Evolutionary conservation across 352 stramenopile genomes (phyloP).

Genomic region (Phytophthora litchii): DNA sequence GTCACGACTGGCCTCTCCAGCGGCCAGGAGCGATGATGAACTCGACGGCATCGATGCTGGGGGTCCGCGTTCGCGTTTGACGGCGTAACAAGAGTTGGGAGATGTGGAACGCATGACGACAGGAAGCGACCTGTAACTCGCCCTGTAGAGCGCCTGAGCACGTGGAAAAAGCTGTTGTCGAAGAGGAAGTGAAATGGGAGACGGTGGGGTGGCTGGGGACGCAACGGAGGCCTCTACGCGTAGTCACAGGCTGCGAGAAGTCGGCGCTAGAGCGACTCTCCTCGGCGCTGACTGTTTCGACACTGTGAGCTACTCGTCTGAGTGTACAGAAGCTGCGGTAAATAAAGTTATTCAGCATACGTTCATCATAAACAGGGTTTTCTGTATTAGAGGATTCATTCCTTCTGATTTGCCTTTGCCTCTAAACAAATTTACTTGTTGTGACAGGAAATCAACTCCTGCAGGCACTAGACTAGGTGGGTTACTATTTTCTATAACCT

Average conservation of each 20-base stretch:
- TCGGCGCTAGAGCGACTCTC: conserved; percentile 7
- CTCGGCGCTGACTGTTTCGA: conserved; percentile 1
- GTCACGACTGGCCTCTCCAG: conserved; percentile 49
- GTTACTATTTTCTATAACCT: too few species aligned
- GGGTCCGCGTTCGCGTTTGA: conserved; percentile 21
- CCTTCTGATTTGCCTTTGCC: too few species aligned
- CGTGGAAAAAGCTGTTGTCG: conserved; percentile 2
- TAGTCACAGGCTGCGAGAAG: not conserved
- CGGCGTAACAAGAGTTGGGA: conserved; percentile 9
- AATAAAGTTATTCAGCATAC: too few species aligned
- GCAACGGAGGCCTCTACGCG: conserved; percentile 3
- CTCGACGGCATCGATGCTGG: conserved; percentile 11
- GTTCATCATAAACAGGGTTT: too few species aligned
- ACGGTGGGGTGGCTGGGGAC: not conserved
- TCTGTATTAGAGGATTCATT: too few species aligned
- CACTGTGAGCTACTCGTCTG: not conserved
- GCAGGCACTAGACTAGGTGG: too few species aligned
- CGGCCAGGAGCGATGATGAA: conserved; percentile 12
- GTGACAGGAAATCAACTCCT: too few species aligned
- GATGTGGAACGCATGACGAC: conserved; percentile 10
- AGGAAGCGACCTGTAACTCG: not conserved
- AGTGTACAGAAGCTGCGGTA: too few species aligned
- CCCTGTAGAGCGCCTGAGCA: not conserved
- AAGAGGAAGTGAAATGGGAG: conserved; percentile 15
- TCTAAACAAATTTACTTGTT: too few species aligned